Conservation (phyloP, 495 filamentous ascomycete species). For the Talaromyces wortmannii region DNA sequence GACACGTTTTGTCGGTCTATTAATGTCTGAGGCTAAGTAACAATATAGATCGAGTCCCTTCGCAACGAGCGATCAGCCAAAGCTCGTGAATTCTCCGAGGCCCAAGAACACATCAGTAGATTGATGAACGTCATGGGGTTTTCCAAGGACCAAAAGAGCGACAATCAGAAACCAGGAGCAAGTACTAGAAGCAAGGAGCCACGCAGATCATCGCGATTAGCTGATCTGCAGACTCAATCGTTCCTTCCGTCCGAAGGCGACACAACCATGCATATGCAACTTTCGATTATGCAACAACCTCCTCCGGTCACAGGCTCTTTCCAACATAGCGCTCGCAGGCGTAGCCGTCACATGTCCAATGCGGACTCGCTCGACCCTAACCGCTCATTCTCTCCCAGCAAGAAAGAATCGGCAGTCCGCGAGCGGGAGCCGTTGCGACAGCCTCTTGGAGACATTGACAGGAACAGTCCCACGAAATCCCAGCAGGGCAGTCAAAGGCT, state of each 20-base stretch:
- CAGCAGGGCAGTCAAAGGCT: conserved; percentile 5
- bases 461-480: conserved; percentile 21
- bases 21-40: not conserved
- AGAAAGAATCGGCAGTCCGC: not conserved
- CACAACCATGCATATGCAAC: not conserved
- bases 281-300: not conserved
- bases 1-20: not conserved
- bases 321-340: not conserved
- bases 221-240: conserved; percentile 1
- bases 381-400: not conserved
- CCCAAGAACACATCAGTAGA: conserved; percentile 40
- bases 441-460: conserved; percentile 16
- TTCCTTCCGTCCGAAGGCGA: not conserved
- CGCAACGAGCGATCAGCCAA: conserved; percentile 33
- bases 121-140: conserved; percentile 43
- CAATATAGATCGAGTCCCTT: conserved; percentile 26
- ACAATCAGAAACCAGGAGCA: not conserved
- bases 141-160: conserved; percentile 8
- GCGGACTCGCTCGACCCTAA: not conserved
- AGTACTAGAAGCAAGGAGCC: conserved; percentile 8
- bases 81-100: conserved; percentile 41
- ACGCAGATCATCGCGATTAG: not conserved
- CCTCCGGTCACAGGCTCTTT: not conserved
- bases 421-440: conserved; percentile 7
- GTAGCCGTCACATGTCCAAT: not conserved